Evolutionary conservation across 83 land plant genomes (phyloP), one percentile per base, ranked within the genome.

Genomic region (Isoetes engelmannii): DNA sequence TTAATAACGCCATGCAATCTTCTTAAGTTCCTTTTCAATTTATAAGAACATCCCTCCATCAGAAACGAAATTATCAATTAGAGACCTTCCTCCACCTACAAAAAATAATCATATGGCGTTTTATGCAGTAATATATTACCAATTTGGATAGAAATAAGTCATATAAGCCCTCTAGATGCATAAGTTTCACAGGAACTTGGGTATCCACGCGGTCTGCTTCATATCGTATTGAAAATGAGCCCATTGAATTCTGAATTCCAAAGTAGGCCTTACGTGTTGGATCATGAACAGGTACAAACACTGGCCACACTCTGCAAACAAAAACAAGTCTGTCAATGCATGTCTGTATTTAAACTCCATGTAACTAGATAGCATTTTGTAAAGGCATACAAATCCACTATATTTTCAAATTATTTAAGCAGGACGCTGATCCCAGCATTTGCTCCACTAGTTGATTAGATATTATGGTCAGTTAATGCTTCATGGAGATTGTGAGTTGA

Each of bases 231-330:
- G 91, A 81, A 66, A 81, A 84, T 65, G 78, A 75, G 49, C 87
- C 82, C 66, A 80, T 85, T 78, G 84, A 75, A 59, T 84, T 84
- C 67, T 91, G 92, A 49, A 94, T 90, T 10, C 97, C 99, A 55
- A 82, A 86, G 56, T 83, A 94, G 45, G 97, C 88, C 65, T 90
- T 88, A 8, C 90, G 77, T 6, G 92, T 90, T 61, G 96, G 98
- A 70, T 87, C 96, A 83, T 94, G 96, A 9, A 94, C 92, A 54
- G 98, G 98, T 7, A 94, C 98, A 83, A 94, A 90, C 69, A 92
- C 96, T 54, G 98, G 88, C 88, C 84, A 90, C 42, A 73, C 69
- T 57, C 98, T 94, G 86, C 74, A 84, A 41, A 51, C 21, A 48
- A 15, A 70, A 51, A 53, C 45, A 48, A 45, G 55, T 21, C 37